Evolutionary conservation across 2,329 filamentous ascomycete genomes (phyloP), one percentile per base, ranked within the genome.

Genomic region (Fusarium tanahbumbuense): DNA sequence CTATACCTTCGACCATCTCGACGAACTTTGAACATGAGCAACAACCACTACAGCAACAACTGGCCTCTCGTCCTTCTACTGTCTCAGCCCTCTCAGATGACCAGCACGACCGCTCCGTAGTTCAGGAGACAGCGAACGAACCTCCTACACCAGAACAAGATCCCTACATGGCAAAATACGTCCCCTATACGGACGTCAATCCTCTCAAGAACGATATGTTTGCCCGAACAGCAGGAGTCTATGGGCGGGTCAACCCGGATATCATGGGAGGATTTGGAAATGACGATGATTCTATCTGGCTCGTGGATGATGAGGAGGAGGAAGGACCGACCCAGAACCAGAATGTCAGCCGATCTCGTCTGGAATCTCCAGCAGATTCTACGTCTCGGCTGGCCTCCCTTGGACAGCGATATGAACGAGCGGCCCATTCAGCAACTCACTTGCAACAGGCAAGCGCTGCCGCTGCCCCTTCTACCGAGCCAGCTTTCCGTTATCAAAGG

Each of bases 181-280:
- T 75, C 34, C 64, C 73, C 11, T 72, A 71, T 46, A 56, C 71
- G 28, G 72, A 78, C 25, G 64, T 68, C 4, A 61, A 72, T 9
- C 70, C 74, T 18, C 69, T 76, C 37, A 73, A 67, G 37, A 74
- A 59, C 60, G 75, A 74, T 58, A 79, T 78, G 75, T 72, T 76
- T 28, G 73, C 68, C 11, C 53, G 50, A 13, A 59, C 67, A 18
- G 60, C 72, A 27, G 67, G 68, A 13, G 56, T 76, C 23, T 80
- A 81, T 48, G 75, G 76, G 11, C 68, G 69, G 8, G 62, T 80
- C 22, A 80, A 74, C 48, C 70, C 77, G 8, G 73, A 73, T 18
- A 78, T 79, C 16, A 75, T 79, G 62, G 67, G 68, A 18, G 74
- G 73, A 3, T 80, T 79, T 44, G 77, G 73, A 18, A 71, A 71